Base-by-base conservation (phyloP, 805 yeast genomes). In the Kazachstania viticola region DNA sequence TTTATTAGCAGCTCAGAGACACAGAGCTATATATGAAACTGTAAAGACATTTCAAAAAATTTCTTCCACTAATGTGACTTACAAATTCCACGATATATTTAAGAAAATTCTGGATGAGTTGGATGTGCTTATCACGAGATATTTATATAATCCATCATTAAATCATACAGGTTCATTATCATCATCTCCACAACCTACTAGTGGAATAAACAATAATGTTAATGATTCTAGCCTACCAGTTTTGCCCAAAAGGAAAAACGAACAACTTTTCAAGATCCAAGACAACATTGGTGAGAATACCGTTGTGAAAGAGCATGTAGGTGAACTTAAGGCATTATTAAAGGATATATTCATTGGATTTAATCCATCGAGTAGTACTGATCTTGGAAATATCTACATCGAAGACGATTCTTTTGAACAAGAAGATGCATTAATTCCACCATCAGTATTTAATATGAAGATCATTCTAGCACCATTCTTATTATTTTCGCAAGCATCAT, bases 381-480 rank as follows among this genome's bases (percentile, higher is more conserved):
- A 60, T 24, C 32, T 48, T 21, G 49, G 48, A 13, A 56, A 65
- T 1, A 62, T 67, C 5, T 80, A 71, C 43, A 70, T 81, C 27
- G 74, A 75, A 27, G 73, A 65, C 38, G 83, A 75, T 40, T 60
- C 70, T 3, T 66, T 65, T 37, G 63, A 73, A 15, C 67, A 70
- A 42, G 76, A 77, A 32, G 75, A 78, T 38, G 66, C 75, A 3
- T 55, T 83, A 24, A 79, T 81, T 2, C 73, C 75, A 1, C 74
- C 83, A 2, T 75, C 74, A 46, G 67, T 84, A 12, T 75, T 79
- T 55, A 83, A 85, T 45, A 82, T 87, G 78, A 68, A 87, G 41
- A 67, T 80, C 4, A 68, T 85, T 12, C 55, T 83, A 30, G 94
- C 80, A 35, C 76, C 81, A 24, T 73, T 83, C 24, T 63, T 83